Conservation (phyloP, 768 basidiomycete species). For the Cystobasidium ongulense region DNA sequence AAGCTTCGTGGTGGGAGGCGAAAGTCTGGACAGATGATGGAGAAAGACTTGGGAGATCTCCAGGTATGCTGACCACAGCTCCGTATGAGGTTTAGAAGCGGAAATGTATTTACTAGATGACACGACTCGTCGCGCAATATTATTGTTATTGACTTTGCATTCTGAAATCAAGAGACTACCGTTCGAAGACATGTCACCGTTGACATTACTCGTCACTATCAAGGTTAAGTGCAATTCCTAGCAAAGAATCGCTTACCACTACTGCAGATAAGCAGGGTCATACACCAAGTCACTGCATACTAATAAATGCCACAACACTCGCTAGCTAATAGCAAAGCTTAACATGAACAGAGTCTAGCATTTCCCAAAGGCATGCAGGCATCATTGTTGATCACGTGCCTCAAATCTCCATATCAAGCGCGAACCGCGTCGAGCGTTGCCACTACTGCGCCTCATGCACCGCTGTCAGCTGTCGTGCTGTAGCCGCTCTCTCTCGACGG, state of each 20-base stretch:
- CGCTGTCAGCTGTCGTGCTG: background rate
- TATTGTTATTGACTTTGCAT: too few relatives aligned
- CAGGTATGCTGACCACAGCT: background rate
- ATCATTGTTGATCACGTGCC: background rate
- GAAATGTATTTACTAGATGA: too few relatives aligned
- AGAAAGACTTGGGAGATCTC: background rate
- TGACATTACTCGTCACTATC: background rate
- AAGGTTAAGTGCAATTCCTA: background rate
- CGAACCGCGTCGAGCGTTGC: background rate
- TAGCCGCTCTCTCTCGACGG: background rate
- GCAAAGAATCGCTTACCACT: background rate
- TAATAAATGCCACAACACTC: too few relatives aligned
- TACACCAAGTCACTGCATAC: too few relatives aligned
- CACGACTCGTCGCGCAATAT: too few relatives aligned
- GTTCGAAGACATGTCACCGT: background rate
- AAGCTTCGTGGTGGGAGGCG: background rate
- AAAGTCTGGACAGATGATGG: background rate
- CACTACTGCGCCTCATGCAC: background rate
- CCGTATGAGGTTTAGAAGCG: background rate
- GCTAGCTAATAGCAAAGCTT: background rate
- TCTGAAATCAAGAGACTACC: background rate
- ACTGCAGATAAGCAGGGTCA: background rate
- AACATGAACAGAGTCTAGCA: background rate
- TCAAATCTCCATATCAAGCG: background rate
- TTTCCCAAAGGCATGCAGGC: background rate